These are phyloP conservation scores for Globisporangium camurandrum DNA, from an alignment of 352 stramenopile genomes.

Conservation along the genomic window DNA sequence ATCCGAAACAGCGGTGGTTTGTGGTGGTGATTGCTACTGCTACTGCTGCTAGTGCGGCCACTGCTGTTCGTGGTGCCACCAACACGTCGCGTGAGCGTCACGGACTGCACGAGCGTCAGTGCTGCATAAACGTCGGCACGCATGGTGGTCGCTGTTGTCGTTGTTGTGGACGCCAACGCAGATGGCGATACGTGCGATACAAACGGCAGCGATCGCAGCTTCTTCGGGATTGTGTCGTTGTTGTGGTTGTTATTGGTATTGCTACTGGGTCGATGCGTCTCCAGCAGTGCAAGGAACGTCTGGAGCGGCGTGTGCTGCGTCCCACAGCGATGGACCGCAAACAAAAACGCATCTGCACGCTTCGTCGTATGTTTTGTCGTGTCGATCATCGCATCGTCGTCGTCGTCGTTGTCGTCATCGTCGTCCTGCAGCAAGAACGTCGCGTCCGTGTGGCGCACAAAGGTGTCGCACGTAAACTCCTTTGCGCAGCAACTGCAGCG, in stretches of 20 bases:
- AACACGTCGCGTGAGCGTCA: background rate
- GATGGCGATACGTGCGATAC: too few relatives aligned
- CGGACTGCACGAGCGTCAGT: background rate
- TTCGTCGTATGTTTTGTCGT: too few relatives aligned
- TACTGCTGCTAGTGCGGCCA: background rate
- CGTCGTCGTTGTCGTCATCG: too few relatives aligned
- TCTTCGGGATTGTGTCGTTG: too few relatives aligned
- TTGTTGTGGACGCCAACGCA: too few relatives aligned
- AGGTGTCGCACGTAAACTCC: conserved; percentile 2
- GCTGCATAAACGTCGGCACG: background rate
- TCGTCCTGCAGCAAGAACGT: too few relatives aligned
- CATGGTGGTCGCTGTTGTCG: too few relatives aligned
- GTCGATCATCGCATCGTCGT: too few relatives aligned
- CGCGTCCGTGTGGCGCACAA: conserved; percentile 9
- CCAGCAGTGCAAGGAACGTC: conserved; percentile 5
- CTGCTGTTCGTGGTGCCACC: background rate
- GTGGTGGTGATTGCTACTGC: background rate
- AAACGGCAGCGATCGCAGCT: too few relatives aligned
- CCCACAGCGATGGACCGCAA: conserved; percentile 5
- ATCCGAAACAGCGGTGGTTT: conserved; percentile 1
- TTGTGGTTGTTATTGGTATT: background rate
- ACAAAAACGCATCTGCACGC: conserved; percentile 5
- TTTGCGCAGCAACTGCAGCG: conserved; percentile 9
- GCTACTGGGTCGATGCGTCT: background rate
- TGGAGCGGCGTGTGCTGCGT: background rate